Evolutionary conservation across 2,329 filamentous ascomycete genomes (phyloP).

Genomic region (Fonsecaea pedrosoi): DNA sequence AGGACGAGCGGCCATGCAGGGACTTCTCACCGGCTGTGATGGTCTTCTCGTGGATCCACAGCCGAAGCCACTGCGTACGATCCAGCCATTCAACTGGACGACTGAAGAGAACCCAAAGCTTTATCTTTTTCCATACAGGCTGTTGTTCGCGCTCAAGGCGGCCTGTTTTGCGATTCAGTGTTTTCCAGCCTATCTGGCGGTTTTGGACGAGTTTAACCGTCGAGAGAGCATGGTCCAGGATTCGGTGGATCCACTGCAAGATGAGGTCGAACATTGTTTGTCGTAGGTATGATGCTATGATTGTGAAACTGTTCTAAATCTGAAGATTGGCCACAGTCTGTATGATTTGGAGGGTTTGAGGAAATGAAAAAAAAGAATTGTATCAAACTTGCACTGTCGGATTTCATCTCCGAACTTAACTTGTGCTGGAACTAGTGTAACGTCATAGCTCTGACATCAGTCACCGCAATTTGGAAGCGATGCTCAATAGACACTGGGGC

Average conservation of each 20-base stretch:
- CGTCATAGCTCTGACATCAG: conserved; percentile 7
- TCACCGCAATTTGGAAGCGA: background rate
- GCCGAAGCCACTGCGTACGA: conserved; percentile 47
- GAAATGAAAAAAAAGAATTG: background rate
- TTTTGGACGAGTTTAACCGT: conserved; percentile 40
- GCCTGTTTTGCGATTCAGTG: conserved; percentile 46
- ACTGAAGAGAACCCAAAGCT: conserved; percentile 53
- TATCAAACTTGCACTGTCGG: background rate
- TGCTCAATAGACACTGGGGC: background rate
- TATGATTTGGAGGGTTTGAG: background rate
- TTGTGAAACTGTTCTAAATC: background rate
- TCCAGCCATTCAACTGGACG: conserved; percentile 52
- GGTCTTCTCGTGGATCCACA: conserved; percentile 49
- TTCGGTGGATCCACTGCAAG: background rate
- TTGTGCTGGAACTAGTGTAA: background rate
- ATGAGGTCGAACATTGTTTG: conserved; percentile 3
- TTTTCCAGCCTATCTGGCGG: conserved; percentile 45
- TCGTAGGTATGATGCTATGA: background rate
- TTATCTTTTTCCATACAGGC: conserved; percentile 51
- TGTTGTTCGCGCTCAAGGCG: conserved; percentile 50
- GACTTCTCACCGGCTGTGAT: conserved; percentile 41
- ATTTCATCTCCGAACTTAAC: background rate
- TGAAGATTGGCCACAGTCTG: background rate
- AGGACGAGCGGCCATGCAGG: background rate
- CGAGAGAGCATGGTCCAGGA: conserved; percentile 6